Percentiles rank a stretch among this genome's conserved stretches.
phyloP scores from a whole-genome alignment of 164 flowering plant genomes.

The Berberis thunbergii region DNA sequence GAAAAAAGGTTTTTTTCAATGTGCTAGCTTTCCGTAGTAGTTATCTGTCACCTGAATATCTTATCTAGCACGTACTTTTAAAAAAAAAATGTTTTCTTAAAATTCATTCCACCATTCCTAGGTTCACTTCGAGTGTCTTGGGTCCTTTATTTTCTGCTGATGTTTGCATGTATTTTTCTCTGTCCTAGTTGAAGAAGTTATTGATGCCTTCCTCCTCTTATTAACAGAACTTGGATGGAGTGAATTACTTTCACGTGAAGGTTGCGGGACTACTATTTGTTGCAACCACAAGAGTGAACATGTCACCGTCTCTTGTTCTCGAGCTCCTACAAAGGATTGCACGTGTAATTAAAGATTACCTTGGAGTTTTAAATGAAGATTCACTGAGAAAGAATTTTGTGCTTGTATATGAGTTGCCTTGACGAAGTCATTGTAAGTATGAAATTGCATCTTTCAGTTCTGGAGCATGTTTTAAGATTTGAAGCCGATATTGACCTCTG shows the following conservation, averaged over 20 bases:
- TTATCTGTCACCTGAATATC: too few relatives aligned
- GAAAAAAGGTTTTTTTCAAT: too few relatives aligned
- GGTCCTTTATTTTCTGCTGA: too few relatives aligned
- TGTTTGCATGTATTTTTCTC: too few relatives aligned
- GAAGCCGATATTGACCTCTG: not conserved
- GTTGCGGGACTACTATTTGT: slow-evolving; percentile 88
- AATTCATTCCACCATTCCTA: too few relatives aligned
- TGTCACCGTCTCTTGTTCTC: slow-evolving; percentile 80
- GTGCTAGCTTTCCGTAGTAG: too few relatives aligned
- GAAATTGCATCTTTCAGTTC: not conserved
- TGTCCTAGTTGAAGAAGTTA: not conserved
- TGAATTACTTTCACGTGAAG: slow-evolving; percentile 96
- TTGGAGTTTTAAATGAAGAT: slow-evolving; percentile 94
- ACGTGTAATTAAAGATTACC: slow-evolving; percentile 89
- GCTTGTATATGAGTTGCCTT: slow-evolving; percentile 90
- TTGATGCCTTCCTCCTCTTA: not conserved
- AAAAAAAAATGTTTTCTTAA: too few relatives aligned
- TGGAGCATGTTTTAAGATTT: not conserved
- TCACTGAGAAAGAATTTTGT: slow-evolving; percentile 90
- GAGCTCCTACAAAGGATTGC: slow-evolving; percentile 96
- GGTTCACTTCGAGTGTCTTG: too few relatives aligned
- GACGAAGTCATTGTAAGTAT: slow-evolving; percentile 94
- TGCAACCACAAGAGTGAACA: slow-evolving; percentile 87
- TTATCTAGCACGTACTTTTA: too few relatives aligned
- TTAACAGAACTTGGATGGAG: slow-evolving; percentile 81